These are phyloP conservation scores for Fusarium torreyae DNA, from an alignment of 2,329 filamentous ascomycete species.

Conservation along the genomic window DNA sequence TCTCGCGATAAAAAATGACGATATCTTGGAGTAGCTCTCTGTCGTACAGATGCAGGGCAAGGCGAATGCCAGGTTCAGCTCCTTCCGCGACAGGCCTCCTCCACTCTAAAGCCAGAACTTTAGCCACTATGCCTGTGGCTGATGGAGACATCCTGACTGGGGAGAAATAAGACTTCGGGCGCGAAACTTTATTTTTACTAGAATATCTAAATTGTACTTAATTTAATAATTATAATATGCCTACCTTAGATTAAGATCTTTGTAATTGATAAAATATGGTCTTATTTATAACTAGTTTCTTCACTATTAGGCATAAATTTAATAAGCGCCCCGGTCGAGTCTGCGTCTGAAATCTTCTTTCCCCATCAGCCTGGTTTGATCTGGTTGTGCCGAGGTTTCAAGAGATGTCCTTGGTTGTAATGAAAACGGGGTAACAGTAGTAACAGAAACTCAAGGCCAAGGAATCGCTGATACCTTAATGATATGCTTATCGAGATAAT, in stretches of 20 bases:
- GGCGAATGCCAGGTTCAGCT: neutral
- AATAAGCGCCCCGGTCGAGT: too few relatives aligned
- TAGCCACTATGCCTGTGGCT: neutral
- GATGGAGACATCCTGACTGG: neutral
- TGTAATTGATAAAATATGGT: too few relatives aligned
- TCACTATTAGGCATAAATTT: too few relatives aligned
- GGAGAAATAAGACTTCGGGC: too few relatives aligned
- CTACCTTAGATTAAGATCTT: too few relatives aligned
- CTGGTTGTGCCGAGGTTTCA: constrained; percentile 17
- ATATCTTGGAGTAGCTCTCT: neutral
- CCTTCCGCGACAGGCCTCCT: constrained; percentile 1
- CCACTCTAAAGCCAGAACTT: constrained; percentile 4
- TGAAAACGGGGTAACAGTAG: constrained; percentile 2
- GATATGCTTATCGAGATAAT: constrained; percentile 23
- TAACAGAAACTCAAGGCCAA: neutral
- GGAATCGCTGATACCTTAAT: constrained; percentile 15
- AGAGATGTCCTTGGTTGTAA: constrained; percentile 4
- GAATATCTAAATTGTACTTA: too few relatives aligned
- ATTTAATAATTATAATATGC: too few relatives aligned
- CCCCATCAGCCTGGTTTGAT: neutral
- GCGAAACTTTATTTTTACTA: too few relatives aligned
- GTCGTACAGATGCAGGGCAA: neutral
- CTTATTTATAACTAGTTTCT: too few relatives aligned
- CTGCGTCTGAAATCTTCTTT: too few relatives aligned
- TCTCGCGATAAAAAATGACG: neutral